Percentiles rank a stretch among this genome's conserved stretches.
Evolutionary conservation across 1,139 yeast genomes (phyloP).

Genomic region (Candida sp.): DNA sequence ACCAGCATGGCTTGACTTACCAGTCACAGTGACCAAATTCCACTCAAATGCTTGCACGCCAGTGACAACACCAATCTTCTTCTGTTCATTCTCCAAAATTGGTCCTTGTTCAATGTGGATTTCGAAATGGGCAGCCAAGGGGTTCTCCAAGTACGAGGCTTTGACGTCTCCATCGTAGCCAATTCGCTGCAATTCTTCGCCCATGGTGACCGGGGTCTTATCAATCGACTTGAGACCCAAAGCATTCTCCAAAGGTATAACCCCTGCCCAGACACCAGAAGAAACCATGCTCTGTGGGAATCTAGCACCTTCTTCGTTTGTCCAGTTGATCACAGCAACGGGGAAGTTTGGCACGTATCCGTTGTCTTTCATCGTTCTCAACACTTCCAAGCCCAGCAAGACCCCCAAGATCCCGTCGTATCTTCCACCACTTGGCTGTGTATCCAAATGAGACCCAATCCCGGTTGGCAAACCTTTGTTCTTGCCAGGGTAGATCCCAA

Average conservation of each 20-base stretch:
- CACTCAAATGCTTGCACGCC: constrained; percentile 74
- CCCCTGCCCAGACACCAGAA: constrained; percentile 69
- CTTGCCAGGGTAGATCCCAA: constrained; percentile 65
- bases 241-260: constrained; percentile 47
- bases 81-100: constrained; percentile 56
- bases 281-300: constrained; percentile 71
- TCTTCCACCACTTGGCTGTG: constrained; percentile 82
- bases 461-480: constrained; percentile 58
- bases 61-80: constrained; percentile 65
- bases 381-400: constrained; percentile 65
- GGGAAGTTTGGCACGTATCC: constrained; percentile 63
- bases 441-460: constrained; percentile 76
- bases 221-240: constrained; percentile 59
- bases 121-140: constrained; percentile 72
- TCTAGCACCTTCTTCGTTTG: constrained; percentile 81
- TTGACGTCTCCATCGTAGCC: constrained; percentile 61
- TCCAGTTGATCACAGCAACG: constrained; percentile 69
- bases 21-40: constrained; percentile 57
- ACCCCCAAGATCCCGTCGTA: constrained; percentile 79
- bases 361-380: constrained; percentile 67
- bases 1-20: constrained; percentile 75
- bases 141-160: constrained; percentile 53
- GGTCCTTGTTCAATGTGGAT: constrained; percentile 83
- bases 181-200: constrained; percentile 59
- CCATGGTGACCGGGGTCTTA: constrained; percentile 52